phyloP scores from a whole-genome alignment of 495 filamentous ascomycete genomes.

The Lentithecium fluviatile region DNA sequence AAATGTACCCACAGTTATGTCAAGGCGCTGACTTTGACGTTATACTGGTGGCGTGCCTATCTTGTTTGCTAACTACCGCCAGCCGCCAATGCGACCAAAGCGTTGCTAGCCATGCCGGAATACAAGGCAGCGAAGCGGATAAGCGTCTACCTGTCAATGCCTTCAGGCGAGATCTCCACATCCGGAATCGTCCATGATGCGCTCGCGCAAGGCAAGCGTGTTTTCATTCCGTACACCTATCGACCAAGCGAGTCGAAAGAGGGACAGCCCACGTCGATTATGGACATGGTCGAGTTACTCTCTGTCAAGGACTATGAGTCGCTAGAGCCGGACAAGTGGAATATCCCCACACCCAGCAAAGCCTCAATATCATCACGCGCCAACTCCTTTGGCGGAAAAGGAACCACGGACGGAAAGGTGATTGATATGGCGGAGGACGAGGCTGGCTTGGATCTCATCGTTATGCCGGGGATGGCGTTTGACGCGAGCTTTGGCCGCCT shows the following conservation, averaged over 20 bases:
- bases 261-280: slow-evolving; percentile 58
- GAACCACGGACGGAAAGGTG: slow-evolving; percentile 36
- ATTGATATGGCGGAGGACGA: slow-evolving; percentile 39
- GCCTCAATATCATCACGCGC: slow-evolving; percentile 61
- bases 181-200: slow-evolving; percentile 77
- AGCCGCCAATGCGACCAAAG: slow-evolving; percentile 61
- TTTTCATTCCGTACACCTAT: slow-evolving; percentile 90
- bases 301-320: slow-evolving; percentile 72
- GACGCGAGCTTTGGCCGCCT: slow-evolving; percentile 72
- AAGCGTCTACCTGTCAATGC: slow-evolving; percentile 93
- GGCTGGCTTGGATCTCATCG: slow-evolving; percentile 74
- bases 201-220: slow-evolving; percentile 69
- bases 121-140: slow-evolving; percentile 72
- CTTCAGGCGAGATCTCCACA: slow-evolving; percentile 77
- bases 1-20: too few relatives aligned
- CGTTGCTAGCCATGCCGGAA: slow-evolving; percentile 59
- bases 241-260: slow-evolving; percentile 48
- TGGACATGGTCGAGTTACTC: slow-evolving; percentile 88
- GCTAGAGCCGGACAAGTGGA: slow-evolving; percentile 79
- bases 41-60: too few relatives aligned
- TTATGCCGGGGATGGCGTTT: slow-evolving; percentile 94
- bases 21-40: too few relatives aligned
- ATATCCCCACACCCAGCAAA: slow-evolving; percentile 75
- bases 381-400: slow-evolving; percentile 64
- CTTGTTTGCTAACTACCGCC: slow-evolving; percentile 16